Evolutionary conservation across 371 early-diverging fungal genomes (phyloP), one percentile per base, ranked within the genome.

Genomic region (Mucor velutinosus): DNA sequence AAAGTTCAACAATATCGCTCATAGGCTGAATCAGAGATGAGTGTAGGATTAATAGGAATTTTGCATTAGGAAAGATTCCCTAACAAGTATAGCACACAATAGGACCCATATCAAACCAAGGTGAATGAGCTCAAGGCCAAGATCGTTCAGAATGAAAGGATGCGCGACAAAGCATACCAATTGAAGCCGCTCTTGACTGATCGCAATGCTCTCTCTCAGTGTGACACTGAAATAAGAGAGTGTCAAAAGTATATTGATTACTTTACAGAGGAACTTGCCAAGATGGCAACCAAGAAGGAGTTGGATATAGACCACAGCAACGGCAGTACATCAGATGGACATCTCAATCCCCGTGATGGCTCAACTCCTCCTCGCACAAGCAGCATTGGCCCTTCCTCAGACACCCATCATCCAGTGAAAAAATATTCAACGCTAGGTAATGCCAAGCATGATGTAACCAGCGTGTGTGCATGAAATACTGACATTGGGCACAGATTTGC

Each of bases 221-320:
- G 94, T 73, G 92, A 96, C 71, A 82, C 84, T 58, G 88, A 90
- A 66, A 83, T 95, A 49, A 80, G 76, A 60, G 95, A 97, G 57
- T 85, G 90, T 37, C 90, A 94, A 71, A 90, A 90, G 71, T 90
- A 93, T 37, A 87, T 96, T 67, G 91, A 92, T 57, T 97, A 89
- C 67, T 86, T 97, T 66, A 86, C 89, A 21, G 82, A 79, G 47
- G 92, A 94, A 65, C 81, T 92, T 35, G 75, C 65, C 25, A 69
- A 72, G 39, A 33, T 37, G 10, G 65, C 60, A 32, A 67, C 63
- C 5, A 32, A 33, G 35, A 19, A 19, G 17, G 45, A 43, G 8
- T 17, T 27, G 15, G 30, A 49, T 5, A 62, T 2, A 7, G 33
- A 33, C 7, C 49, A 10, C 10, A 15, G 45, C 23, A 23, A 17